Base-by-base conservation (phyloP, 371 early-diverging fungal genomes). In the Basidiobolus meristosporus region DNA sequence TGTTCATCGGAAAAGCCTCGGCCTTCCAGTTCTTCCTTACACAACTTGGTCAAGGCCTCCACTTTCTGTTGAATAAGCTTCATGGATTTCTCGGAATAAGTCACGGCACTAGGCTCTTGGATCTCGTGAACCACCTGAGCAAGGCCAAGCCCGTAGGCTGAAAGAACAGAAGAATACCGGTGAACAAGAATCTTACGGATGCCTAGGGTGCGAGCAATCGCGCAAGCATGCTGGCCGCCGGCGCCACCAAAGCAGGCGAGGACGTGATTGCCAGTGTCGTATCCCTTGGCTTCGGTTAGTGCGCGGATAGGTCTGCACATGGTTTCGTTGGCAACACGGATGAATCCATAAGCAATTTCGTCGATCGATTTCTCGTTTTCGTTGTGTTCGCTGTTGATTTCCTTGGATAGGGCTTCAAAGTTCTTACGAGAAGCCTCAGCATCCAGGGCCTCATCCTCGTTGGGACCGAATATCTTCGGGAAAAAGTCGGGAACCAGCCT, bases 191-290 rank as follows among this genome's bases (percentile, higher is more conserved):
- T 85, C 36, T 63, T 63, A 19, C 58, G 50, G 41, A 97, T 93
- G 2, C 91, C 90, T 16, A 97, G 51, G 3, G 76, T 72, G 15
- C 72, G 65, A 9, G 97, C 97, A 38, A 97, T 87, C 1, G 87
- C 87, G 47, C 90, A 91, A 0, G 92, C 95, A 48, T 82, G 83
- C 42, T 86, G 86, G 12, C 82, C 84, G 33, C 96, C 89, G 31
- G 95, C 95, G 15, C 97, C 97, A 29, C 97, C 97, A 73, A 96
- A 96, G 18, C 83, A 86, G 1, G 91, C 82, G 21, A 97, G 53
- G 15, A 73, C 68, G 50, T 93, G 93, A 36, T 77, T 66, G 11
- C 74, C 63, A 0, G 91, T 72, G 41, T 90, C 83, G 45, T 84
- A 79, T 1, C 97, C 97, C 52, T 82, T 86, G 4, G 84, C 87